phyloP scores from a whole-genome alignment of 2,329 filamentous ascomycete genomes.

The Fusarium austroafricanum region DNA sequence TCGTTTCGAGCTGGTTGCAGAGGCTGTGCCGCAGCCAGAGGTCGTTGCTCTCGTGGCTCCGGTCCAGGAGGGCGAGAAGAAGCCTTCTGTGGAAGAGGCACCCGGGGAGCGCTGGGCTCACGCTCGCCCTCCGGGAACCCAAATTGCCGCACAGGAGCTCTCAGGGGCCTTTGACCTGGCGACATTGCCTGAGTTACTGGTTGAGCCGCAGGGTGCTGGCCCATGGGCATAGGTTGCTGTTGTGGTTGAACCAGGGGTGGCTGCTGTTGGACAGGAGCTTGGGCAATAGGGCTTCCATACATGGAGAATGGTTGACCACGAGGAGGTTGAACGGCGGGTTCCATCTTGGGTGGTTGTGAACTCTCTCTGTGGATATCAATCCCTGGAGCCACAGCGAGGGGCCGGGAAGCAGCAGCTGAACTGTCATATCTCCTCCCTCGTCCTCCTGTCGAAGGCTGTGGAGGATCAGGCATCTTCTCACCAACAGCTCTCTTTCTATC shows the following conservation, averaged over 20 bases:
- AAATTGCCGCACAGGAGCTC: constrained; percentile 57
- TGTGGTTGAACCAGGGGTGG: constrained; percentile 43
- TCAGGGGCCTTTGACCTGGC: constrained; percentile 56
- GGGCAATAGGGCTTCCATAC: constrained; percentile 61
- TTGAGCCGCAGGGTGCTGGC: constrained; percentile 54
- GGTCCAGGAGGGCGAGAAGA: constrained; percentile 46
- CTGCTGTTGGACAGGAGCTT: constrained; percentile 53
- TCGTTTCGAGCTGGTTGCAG: constrained; percentile 50
- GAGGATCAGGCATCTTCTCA: constrained; percentile 70
- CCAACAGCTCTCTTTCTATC: constrained; percentile 66
- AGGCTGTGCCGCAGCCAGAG: constrained; percentile 51
- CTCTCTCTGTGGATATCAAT: constrained; percentile 60
- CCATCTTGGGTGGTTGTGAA: constrained; percentile 58
- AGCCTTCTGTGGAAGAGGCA: constrained; percentile 57
- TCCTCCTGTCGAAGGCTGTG: constrained; percentile 62
- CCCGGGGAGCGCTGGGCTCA: constrained; percentile 50
- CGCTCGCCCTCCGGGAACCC: constrained; percentile 57
- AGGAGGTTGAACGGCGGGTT: constrained; percentile 51
- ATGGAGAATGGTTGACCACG: constrained; percentile 55
- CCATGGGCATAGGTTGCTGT: constrained; percentile 48
- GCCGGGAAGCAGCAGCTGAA: constrained; percentile 52
- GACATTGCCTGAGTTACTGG: constrained; percentile 60
- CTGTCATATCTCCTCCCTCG: constrained; percentile 64
- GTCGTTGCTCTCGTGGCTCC: constrained; percentile 52
- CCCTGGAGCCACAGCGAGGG: constrained; percentile 61